Base-by-base conservation (phyloP, 805 yeast species). In the Candida adriatica region DNA sequence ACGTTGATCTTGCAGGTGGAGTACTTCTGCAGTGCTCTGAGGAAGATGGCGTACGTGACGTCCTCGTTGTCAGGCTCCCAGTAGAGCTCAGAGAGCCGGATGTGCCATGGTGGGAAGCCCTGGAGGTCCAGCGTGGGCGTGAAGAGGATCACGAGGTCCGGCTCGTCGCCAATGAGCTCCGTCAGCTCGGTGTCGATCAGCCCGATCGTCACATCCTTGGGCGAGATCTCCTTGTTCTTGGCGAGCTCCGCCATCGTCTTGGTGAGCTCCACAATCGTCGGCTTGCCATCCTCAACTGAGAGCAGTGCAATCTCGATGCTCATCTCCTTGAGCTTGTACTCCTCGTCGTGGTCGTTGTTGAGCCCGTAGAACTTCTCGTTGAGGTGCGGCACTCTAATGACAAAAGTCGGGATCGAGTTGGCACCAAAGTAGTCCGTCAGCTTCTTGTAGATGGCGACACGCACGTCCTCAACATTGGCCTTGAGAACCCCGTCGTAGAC, bases 101-200 rank as follows among this genome's bases (percentile, higher is more conserved):
- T 74, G 52, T 90, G 97, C 98, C 98, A 92, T 18, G 98, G 98
- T 14, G 97, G 97, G 56, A 79, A 92, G 13, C 95, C 96, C 57
- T 87, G 94, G 30, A 92, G 68, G 53, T 87, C 94, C 41, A 92
- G 64, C 9, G 68, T 66, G n/a, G 96, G 95, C 14, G 86, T 86
- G 55, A 90, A 92, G 32, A 83, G 61, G 18, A 92, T 64, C 29
- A 92, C 63, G 41, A 92, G 67, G 53, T 92, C 98, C 0, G 98
- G 97, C 54, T 92, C 98, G n/a, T 67, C 68, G 2, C 95, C 92
- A 11, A 87, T 92, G 32, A 86, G 63, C 45, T 76, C 84, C 23
- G 65, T 64, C 39, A 81, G 64, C 50, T 82, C 87, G 38, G 73
- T 73, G 55, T 88, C 90, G 23, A 92, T 73, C 37, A 82, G 66